Base-by-base conservation (phyloP, 345 rosid species). In the Boechera divaricarpa region DNA sequence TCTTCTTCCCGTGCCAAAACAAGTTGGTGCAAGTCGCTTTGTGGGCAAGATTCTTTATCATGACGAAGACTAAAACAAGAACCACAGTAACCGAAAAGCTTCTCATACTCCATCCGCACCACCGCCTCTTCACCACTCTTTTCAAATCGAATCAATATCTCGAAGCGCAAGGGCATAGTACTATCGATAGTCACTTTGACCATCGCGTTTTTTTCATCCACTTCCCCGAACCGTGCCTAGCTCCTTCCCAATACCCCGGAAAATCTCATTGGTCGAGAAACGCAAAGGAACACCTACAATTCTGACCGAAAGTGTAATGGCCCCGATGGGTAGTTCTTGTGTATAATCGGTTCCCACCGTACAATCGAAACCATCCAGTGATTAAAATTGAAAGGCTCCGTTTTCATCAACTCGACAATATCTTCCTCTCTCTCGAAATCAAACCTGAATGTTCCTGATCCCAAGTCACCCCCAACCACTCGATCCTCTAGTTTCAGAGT, bases 341-440 rank as follows among this genome's bases (percentile, higher is more conserved):
- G 39, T 47, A n/a, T 16, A n/a, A 47, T 5, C 10, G 9, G 15
- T n/a, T 64, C 69, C 69, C 69, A 47, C 3, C 42, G 10, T 1
- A 47, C 55, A 65, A 31, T 10, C 3, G 69, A 65, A 65, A 65
- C 41, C 69, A 65, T 65, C 69, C 42, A 65, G 3, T 47, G 28
- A 31, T 47, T 31, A 2, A 47, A 65, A 47, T 1, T 11, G n/a
- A 65, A 65, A 29, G 69, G 41, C 29, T 32, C 56, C 7, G 0
- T 5, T 5, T 2, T 16, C 38, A 63, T 31, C 5, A 65, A 56
- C 21, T 63, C 26, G 1, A 9, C 7, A 16, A 66, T 6, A 32
- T 47, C 69, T n/a, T 65, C 29, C 24, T 66, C 57, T 48, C 57
- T 48, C 2, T 65, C 31, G 11, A 66, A 66, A 48, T 32, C 42